phyloP scores from a whole-genome alignment of 2,329 filamentous ascomycete genomes.

The Alternaria sp. region DNA sequence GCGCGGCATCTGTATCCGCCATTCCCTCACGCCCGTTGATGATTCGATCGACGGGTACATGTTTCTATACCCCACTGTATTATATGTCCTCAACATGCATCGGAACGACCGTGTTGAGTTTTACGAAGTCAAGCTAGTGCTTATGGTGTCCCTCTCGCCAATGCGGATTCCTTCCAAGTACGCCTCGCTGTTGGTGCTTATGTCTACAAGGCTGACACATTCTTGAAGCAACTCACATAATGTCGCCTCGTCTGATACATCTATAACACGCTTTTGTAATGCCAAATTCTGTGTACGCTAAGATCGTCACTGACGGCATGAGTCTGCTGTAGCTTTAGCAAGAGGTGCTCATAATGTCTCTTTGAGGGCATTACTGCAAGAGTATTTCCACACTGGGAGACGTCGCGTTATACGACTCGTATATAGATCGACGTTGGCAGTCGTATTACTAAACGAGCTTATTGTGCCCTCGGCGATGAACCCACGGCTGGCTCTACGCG shows the following conservation, averaged over 20 bases:
- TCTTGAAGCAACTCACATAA: not conserved
- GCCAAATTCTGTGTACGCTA: not conserved
- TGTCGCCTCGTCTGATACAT: not conserved
- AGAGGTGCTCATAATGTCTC: not conserved
- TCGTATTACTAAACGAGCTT: not conserved
- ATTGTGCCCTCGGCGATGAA: not conserved
- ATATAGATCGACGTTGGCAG: not conserved
- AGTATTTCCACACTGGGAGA: not conserved
- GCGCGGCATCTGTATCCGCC: not conserved
- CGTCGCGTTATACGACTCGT: not conserved
- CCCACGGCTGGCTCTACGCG: not conserved
- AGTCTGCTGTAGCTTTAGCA: not conserved
- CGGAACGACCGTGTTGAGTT: slow-evolving; percentile 22
- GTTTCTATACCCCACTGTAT: slow-evolving; percentile 33
- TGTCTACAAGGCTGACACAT: not conserved
- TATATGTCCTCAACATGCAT: slow-evolving; percentile 39
- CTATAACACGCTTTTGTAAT: not conserved
- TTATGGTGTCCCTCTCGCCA: not conserved
- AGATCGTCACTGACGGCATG: not conserved
- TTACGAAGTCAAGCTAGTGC: slow-evolving; percentile 19
- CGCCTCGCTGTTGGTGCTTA: not conserved
- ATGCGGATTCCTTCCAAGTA: not conserved
- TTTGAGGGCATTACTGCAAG: not conserved
- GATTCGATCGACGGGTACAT: slow-evolving; percentile 21
- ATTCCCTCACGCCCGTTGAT: not conserved